Evolutionary conservation across 2,329 filamentous ascomycete genomes (phyloP).

Genomic region (Purpureocillium lavendulum): DNA sequence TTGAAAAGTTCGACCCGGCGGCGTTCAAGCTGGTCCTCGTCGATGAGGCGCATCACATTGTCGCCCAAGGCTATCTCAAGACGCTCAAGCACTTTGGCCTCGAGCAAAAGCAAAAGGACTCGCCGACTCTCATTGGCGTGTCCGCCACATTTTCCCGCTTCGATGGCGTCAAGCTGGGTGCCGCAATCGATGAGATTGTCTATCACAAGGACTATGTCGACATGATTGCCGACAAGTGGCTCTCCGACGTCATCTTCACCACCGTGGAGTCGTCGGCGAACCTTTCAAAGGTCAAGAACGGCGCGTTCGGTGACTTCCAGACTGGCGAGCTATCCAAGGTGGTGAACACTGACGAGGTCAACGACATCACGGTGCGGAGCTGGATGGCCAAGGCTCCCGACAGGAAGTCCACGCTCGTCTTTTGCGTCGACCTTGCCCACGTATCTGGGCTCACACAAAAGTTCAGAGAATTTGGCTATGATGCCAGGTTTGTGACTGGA

Average conservation of each 20-base stretch:
- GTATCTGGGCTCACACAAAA: slow-evolving; percentile 64
- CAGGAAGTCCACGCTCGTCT: slow-evolving; percentile 81
- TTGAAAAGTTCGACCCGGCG: slow-evolving; percentile 73
- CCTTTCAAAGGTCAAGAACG: slow-evolving; percentile 59
- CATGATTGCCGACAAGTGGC: slow-evolving; percentile 80
- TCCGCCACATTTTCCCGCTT: slow-evolving; percentile 74
- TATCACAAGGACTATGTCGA: slow-evolving; percentile 73
- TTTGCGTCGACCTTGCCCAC: slow-evolving; percentile 87
- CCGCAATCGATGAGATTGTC: slow-evolving; percentile 89
- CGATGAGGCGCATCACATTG: slow-evolving; percentile 95
- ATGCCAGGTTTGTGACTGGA: slow-evolving; percentile 81
- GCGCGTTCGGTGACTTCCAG: slow-evolving; percentile 66
- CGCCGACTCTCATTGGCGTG: slow-evolving; percentile 73
- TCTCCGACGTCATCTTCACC: slow-evolving; percentile 87
- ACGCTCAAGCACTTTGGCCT: slow-evolving; percentile 74
- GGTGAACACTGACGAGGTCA: slow-evolving; percentile 75
- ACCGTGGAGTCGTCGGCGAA: slow-evolving; percentile 81
- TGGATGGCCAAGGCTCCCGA: slow-evolving; percentile 71
- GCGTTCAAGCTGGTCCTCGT: slow-evolving; percentile 87
- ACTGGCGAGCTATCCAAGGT: slow-evolving; percentile 66
- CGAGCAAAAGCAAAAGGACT: slow-evolving; percentile 29
- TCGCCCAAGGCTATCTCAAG: slow-evolving; percentile 70
- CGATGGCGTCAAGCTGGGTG: slow-evolving; percentile 73
- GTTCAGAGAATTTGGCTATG: slow-evolving; percentile 70
- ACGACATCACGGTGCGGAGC: slow-evolving; percentile 75